These are phyloP conservation scores for Murraya koenigii DNA, from an alignment of 345 rosid species.

Conservation along the genomic window DNA sequence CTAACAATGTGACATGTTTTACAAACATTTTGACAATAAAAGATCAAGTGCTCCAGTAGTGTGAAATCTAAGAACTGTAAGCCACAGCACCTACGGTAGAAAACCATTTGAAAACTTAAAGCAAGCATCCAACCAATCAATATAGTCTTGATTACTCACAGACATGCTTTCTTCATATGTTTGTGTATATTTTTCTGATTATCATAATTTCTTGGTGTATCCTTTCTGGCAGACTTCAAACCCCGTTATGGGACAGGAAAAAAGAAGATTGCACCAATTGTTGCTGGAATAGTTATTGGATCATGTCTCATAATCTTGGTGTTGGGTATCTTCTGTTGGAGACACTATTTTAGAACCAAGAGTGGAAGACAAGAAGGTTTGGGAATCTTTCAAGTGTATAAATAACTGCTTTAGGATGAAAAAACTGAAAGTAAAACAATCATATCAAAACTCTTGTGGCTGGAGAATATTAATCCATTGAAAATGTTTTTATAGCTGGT, in stretches of 20 bases:
- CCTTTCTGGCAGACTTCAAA: slow-evolving; percentile 26
- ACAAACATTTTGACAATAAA: not conserved
- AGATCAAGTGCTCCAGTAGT: not conserved
- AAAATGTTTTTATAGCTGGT: not conserved
- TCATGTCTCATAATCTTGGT: slow-evolving; percentile 26
- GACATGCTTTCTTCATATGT: not conserved
- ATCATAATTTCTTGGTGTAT: not conserved
- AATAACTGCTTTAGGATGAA: not conserved
- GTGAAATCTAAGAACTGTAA: not conserved
- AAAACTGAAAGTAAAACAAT: not conserved
- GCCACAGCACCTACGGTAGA: not conserved
- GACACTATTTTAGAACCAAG: slow-evolving; percentile 13
- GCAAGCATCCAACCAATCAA: not conserved
- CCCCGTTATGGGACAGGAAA: slow-evolving; percentile 17
- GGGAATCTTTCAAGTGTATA: not conserved
- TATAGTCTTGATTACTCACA: not conserved
- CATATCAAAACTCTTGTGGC: not conserved
- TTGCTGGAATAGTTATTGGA: slow-evolving; percentile 29
- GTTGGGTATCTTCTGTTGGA: slow-evolving; percentile 37
- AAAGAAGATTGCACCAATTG: slow-evolving; percentile 5
- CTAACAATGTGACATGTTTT: not conserved
- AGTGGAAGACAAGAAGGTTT: slow-evolving; percentile 13
- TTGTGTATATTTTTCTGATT: not conserved
- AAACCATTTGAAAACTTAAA: not conserved
- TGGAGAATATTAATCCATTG: not conserved